These are phyloP conservation scores for Trypanosoma congolense DNA, from an alignment of 208 protist species.

Conservation along the genomic window DNA sequence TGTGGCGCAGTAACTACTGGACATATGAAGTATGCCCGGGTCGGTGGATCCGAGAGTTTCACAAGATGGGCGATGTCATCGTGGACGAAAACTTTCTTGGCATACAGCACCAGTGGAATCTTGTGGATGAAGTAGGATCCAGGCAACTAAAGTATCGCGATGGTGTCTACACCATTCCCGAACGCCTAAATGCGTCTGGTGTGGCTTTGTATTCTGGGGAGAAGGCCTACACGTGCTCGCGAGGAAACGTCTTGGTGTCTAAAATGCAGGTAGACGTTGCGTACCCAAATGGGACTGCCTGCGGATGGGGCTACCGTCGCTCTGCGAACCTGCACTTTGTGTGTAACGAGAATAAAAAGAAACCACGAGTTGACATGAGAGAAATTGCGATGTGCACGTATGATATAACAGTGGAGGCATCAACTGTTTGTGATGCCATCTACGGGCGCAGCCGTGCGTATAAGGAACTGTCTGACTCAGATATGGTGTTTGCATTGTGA, in stretches of 20 bases:
- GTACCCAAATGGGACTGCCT: slow-evolving; percentile 9
- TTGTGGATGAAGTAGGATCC: slow-evolving; percentile 16
- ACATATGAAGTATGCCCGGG: slow-evolving; percentile 32
- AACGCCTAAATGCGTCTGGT: slow-evolving; percentile 9
- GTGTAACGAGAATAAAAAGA: slow-evolving; percentile 13
- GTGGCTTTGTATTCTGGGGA: background rate
- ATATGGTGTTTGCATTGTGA: slow-evolving; percentile 20
- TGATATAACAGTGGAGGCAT: slow-evolving; percentile 14
- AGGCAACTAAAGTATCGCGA: slow-evolving; percentile 11
- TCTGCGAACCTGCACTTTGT: slow-evolving; percentile 12
- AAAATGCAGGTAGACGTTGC: slow-evolving; percentile 13
- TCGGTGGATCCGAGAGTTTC: slow-evolving; percentile 31
- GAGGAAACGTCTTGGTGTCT: background rate
- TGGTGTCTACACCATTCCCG: slow-evolving; percentile 15
- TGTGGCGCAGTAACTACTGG: slow-evolving; percentile 14
- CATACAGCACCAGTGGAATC: slow-evolving; percentile 19
- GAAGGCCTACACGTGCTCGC: slow-evolving; percentile 2
- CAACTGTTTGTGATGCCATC: slow-evolving; percentile 22
- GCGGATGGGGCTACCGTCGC: slow-evolving; percentile 1
- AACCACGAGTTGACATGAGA: slow-evolving; percentile 1
- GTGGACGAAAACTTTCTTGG: slow-evolving; percentile 30
- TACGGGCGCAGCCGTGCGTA: background rate
- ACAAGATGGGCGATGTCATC: slow-evolving; percentile 15
- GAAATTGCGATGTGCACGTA: slow-evolving; percentile 14
- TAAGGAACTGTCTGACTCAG: slow-evolving; percentile 3